Base-by-base conservation (phyloP, 495 filamentous ascomycete species). In the Aspergillus affinis region DNA sequence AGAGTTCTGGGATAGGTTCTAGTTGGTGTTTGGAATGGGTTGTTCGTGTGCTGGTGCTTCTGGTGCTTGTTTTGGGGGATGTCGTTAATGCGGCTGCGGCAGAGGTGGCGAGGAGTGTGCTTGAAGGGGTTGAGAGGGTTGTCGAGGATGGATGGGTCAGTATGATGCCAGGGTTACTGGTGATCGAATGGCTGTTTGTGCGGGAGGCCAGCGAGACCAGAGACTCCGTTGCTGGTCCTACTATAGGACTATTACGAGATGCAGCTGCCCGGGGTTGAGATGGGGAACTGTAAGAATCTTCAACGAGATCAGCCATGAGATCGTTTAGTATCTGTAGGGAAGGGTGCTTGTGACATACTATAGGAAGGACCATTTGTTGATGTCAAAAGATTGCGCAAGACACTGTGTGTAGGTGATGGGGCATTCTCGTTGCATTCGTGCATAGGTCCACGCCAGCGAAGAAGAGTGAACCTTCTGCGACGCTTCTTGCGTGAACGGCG, bases 1-100 rank as follows among this genome's bases (percentile, higher is more conserved):
- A 59, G 26, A 78, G 67, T 23, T 77, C 73, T 4, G 69, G 61
- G 13, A 66, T 60, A 3, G 50, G 47, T 18, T 50, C 45, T 10
- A 44, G 46, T 18, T 50, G 47, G 13, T n/a, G 53, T 32, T 32
- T 6, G 62, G 63, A 23, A 64, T 58, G 23, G 55, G 49, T 26
- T 48, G 51, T 15, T 41, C 36, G 3, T 41, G 10, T 41, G 36
- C 13, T 41, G 36, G 36, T 41, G 36, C 36, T 41, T 15, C 9
- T 41, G 36, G 36, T 13, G 12, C 4, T 41, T 41, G 5, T 20
- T 9, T 13, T 20, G 10, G n/a, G 3, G 48, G n/a, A 49, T 21
- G 6, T 49, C n/a, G 18, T 7, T 26, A 12, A 9, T 49, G 48
- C 48, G 8, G 48, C 49, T 51, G 49, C 15, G 19, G 7, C 15